Percentiles rank a stretch among this genome's conserved stretches.
phyloP scores from a whole-genome alignment of 2,329 filamentous ascomycete species.

The Cryphonectria carpinicola region DNA sequence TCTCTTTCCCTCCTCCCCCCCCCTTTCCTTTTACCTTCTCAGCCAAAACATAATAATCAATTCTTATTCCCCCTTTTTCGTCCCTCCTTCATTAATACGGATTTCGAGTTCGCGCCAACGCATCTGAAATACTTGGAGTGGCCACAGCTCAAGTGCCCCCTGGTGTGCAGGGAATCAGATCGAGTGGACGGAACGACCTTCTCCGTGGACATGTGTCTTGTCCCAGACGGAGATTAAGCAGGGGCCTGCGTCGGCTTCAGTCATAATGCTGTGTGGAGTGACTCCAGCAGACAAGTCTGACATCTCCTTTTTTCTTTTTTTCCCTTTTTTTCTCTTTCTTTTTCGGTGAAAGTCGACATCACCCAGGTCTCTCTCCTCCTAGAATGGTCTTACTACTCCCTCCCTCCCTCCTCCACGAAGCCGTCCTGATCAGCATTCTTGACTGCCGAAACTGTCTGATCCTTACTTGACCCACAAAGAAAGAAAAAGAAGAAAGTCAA shows the following conservation, averaged over 20 bases:
- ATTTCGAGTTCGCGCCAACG: not conserved
- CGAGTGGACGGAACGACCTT: slow-evolving; percentile 4
- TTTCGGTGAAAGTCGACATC: not conserved
- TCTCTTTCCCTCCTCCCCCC: not conserved
- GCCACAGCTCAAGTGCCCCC: not conserved
- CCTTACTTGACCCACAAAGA: not conserved
- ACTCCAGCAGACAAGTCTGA: not conserved
- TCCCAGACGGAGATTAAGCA: slow-evolving; percentile 6
- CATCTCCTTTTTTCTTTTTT: not conserved
- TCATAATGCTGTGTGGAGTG: not conserved
- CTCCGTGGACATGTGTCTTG: not conserved
- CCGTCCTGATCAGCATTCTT: not conserved
- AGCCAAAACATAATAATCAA: too few species aligned
- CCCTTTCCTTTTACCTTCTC: too few species aligned
- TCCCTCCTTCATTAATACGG: not conserved
- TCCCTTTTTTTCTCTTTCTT: not conserved
- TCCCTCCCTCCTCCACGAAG: not conserved
- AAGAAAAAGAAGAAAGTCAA: not conserved
- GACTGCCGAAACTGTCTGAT: not conserved
- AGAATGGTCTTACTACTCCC: not conserved
- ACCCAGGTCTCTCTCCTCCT: not conserved
- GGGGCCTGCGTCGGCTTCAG: slow-evolving; percentile 8
- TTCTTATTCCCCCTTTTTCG: too few species aligned
- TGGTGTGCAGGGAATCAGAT: not conserved
- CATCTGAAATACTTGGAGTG: not conserved